Evolutionary conservation across 345 rosid species (phyloP), one percentile per base, ranked within the genome.

Genomic region (Gossypium stocksii): DNA sequence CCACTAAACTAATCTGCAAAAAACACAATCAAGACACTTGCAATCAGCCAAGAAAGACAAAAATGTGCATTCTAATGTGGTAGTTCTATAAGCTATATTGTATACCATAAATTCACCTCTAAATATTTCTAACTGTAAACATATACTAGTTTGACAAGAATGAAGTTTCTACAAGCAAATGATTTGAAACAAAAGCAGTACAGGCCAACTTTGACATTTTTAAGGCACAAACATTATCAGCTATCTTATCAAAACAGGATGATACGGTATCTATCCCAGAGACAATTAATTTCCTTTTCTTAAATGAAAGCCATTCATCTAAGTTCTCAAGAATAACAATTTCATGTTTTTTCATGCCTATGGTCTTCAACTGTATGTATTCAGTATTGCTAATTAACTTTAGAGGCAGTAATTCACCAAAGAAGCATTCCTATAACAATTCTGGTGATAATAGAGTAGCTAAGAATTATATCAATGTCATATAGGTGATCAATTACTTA

Each of bases 401-500:
- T 16, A 7, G 43, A 79, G n/a, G 38, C 25, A 8, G 57, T 49
- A 53, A 70, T 19, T 52, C 20, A 22, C 29, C 12, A 34, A 17
- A 20, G 45, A 44, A n/a, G 29, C 17, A 12, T 29, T 4, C 25
- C 61, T 17, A 52, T 4, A 17, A 29, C 1, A 45, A 70, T 29
- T 64, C 34, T 19, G 54, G 65, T 14, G 27, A 74, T 5, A 66
- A 54, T 6, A 57, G 49, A 57, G 70, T 34, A 46, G 67, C n/a
- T 8, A 57, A 19, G n/a, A 22, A 73, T 71, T 41, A 17, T 45
- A 68, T 49, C 59, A 57, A 73, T 16, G 48, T 20, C 16, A 48
- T 38, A 49, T 43, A 16, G 27, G 45, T 23, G 29, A 75, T 57
- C 13, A 48, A 73, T 69, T 61, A 72, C 98, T 89, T 90, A 95